Base-by-base conservation (phyloP, 192 early-diverging fungal species). In the Coemansia sp. region DNA sequence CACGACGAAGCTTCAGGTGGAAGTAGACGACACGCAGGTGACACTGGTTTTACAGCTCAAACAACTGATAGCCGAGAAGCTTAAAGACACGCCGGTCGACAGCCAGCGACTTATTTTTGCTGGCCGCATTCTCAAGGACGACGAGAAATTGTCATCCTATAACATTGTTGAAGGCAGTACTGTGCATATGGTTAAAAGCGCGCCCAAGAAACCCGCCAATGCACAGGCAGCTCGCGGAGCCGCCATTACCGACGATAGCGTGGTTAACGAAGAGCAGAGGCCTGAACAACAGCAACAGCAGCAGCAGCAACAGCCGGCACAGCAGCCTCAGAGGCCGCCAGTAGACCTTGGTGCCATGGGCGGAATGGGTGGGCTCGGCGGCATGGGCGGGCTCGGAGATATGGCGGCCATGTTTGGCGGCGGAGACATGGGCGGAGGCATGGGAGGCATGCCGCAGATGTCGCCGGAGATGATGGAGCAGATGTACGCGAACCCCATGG, bases 121-220 rank as follows among this genome's bases (percentile, higher is more conserved):
- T 37, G 97, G 97, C 10, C 85, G 89, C 41, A 95, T 99, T 48
- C 88, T 99, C 53, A 99, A 99, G 79, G 95, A 99, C 75, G 85
- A 73, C 13, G 94, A 97, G 37, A 88, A 77, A 3, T 76, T 99
- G 24, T 68, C 77, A 2, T 72, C 72, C 8, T 96, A 95, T 84
- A 97, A 97, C 79, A 82, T 99, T 29, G 80, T 81, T 1, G 93
- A 95, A 14, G 93, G 93, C 0, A 87, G 93, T 70, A 96, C 95
- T 21, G 86, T 99, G 11, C 97, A 99, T 64, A 89, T 99, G 90
- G 95, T 97, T 13, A 89, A 88, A 50, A 87, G 91, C 17, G 69
- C 79, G 3, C 60, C 78, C 10, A 86, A 87, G 66, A 84, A 89
- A 68, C 62, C 78, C 2, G 68, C 85, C 0, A 33, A 84, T 10